phyloP scores from a whole-genome alignment of 768 basidiomycete genomes.

The Auricularia auricula-judae region DNA sequence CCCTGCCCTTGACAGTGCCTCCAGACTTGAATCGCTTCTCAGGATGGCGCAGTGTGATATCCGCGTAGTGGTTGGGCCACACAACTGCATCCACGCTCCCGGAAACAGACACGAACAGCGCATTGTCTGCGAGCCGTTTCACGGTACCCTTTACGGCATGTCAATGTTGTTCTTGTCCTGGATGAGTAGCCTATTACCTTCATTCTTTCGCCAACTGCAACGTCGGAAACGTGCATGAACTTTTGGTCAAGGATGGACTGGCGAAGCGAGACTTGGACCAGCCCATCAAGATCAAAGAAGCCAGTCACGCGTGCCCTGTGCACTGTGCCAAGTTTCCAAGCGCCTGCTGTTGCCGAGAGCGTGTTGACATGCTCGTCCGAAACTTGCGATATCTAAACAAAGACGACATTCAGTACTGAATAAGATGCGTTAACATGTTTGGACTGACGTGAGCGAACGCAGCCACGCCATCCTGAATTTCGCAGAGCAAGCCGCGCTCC shows the following conservation, averaged over 20 bases:
- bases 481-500: conserved; percentile 73
- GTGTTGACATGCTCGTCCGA: conserved; percentile 84
- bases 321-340: conserved; percentile 68
- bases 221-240: conserved; percentile 72
- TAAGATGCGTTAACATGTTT: too few relatives aligned
- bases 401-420: too few relatives aligned
- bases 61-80: conserved; percentile 92
- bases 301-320: conserved; percentile 86
- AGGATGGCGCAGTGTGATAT: conserved; percentile 89
- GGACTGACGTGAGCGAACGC: conserved; percentile 74
- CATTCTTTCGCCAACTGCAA: conserved; percentile 75
- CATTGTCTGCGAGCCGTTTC: conserved; percentile 70
- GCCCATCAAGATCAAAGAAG: conserved; percentile 73
- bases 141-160: conserved; percentile 38
- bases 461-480: conserved; percentile 48
- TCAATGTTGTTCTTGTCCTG: too few relatives aligned
- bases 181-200: conserved; percentile 38
- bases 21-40: conserved; percentile 83
- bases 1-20: conserved; percentile 72
- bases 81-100: conserved; percentile 87
- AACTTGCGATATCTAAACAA: conserved; percentile 75
- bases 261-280: conserved; percentile 80
- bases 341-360: conserved; percentile 56
- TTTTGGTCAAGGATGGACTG: conserved; percentile 73
- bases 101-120: conserved; percentile 75